Evolutionary conservation across 2,329 filamentous ascomycete genomes (phyloP).

Genomic region (Hypoxylon sp.): DNA sequence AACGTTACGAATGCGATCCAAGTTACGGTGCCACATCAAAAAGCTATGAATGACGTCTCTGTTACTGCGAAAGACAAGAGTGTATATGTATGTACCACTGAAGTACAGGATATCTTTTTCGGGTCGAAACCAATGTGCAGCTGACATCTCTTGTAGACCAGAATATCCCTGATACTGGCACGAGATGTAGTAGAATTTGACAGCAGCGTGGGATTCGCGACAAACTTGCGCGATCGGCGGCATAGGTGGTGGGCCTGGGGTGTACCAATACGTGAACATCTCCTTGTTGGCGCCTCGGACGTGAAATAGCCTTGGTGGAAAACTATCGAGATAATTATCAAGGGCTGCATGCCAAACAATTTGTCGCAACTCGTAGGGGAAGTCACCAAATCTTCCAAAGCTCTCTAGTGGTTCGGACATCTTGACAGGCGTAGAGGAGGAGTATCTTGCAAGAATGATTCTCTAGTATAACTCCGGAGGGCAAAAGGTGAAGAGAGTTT

Average conservation of each 20-base stretch:
- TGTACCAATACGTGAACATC: neutral
- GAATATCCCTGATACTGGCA: neutral
- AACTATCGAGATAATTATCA: conserved; percentile 5
- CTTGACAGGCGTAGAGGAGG: neutral
- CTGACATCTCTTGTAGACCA: neutral
- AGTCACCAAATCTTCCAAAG: conserved; percentile 10
- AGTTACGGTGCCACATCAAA: too few relatives aligned
- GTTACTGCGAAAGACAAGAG: too few relatives aligned
- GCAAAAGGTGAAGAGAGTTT: too few relatives aligned
- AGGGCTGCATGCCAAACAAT: neutral
- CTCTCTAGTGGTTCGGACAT: neutral
- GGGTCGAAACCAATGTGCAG: conserved; percentile 14
- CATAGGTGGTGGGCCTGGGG: neutral
- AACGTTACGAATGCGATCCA: neutral
- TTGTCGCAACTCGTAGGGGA: conserved; percentile 4
- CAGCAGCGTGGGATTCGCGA: conserved; percentile 16
- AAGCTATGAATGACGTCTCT: too few relatives aligned
- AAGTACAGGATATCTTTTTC: conserved; percentile 11
- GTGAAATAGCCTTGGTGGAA: conserved; percentile 1
- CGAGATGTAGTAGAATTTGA: conserved; percentile 1
- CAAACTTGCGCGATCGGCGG: conserved; percentile 6
- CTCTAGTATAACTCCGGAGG: too few relatives aligned
- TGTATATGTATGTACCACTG: too few relatives aligned
- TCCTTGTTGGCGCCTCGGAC: too few relatives aligned
- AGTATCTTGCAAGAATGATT: neutral